Percentiles rank a stretch among this genome's conserved stretches.
Conservation (phyloP, 2,329 filamentous ascomycete genomes). For the Aspergillus texensis region DNA sequence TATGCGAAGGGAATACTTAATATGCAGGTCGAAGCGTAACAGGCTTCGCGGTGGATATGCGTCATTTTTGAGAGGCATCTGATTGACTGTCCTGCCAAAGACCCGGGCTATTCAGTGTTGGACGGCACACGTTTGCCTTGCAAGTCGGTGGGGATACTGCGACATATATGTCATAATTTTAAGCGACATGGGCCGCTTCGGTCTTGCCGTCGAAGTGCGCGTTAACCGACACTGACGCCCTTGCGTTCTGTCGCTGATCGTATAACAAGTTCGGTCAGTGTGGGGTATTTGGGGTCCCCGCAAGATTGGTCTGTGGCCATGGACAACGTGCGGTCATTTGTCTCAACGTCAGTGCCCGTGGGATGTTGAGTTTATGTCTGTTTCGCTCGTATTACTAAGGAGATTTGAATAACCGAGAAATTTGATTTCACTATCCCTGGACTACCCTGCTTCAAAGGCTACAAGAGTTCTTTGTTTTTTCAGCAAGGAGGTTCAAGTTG, state of each 20-base stretch:
- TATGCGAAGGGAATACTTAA: neutral
- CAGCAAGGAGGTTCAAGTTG: too few species aligned
- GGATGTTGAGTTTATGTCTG: neutral
- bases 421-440: neutral
- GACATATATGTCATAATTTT: neutral
- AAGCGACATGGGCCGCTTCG: neutral
- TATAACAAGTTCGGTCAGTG: neutral
- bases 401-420: neutral
- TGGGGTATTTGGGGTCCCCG: neutral
- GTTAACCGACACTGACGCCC: neutral
- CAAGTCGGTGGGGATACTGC: neutral
- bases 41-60: neutral
- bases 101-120: neutral
- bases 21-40: neutral
- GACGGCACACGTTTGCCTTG: neutral
- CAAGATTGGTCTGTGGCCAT: neutral
- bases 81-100: neutral
- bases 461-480: neutral
- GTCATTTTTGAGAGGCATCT: neutral
- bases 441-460: neutral
- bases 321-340: neutral
- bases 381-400: neutral
- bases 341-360: neutral
- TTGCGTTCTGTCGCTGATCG: neutral
- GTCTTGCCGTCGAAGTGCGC: neutral